phyloP scores from a whole-genome alignment of 1,139 yeast genomes.

The Debaryomyces coudertii region DNA sequence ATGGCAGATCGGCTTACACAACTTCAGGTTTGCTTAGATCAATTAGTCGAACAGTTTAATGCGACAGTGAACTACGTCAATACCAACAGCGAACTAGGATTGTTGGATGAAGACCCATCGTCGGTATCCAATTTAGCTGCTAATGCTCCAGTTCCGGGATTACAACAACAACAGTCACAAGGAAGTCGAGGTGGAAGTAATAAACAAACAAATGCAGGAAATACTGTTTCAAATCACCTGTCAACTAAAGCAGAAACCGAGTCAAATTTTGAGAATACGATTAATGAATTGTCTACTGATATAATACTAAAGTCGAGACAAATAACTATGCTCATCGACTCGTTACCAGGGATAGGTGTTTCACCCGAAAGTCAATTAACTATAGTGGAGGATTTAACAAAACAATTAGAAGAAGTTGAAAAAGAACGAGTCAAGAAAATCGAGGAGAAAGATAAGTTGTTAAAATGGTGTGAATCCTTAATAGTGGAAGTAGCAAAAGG shows the following conservation, averaged over 20 bases:
- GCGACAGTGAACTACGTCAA: conserved; percentile 89
- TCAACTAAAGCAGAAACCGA: conserved; percentile 22
- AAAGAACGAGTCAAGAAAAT: conserved; percentile 59
- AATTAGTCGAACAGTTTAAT: conserved; percentile 86
- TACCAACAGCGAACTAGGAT: conserved; percentile 42
- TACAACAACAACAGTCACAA: conserved; percentile 22
- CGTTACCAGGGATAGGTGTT: conserved; percentile 91
- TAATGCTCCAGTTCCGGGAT: conserved; percentile 49
- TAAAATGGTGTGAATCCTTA: conserved; percentile 68
- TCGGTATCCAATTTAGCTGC: conserved; percentile 48
- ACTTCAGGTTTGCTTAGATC: conserved; percentile 88
- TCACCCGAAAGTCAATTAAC: conserved; percentile 74
- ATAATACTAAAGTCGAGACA: conserved; percentile 85
- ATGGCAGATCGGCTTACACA: conserved; percentile 92
- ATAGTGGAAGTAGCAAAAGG: conserved; percentile 66
- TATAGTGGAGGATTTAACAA: conserved; percentile 64
- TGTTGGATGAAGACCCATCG: conserved; percentile 42
- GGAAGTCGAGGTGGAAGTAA: conserved; percentile 31
- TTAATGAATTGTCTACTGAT: conserved; percentile 79
- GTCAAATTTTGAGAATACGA: conserved; percentile 52
- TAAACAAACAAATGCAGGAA: conserved; percentile 21
- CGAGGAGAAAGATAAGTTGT: conserved; percentile 64
- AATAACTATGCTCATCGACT: conserved; percentile 80
- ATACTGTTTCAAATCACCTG: conserved; percentile 22
- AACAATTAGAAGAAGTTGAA: conserved; percentile 66